phyloP scores from a whole-genome alignment of 2,329 filamentous ascomycete species.

The Claviceps capensis region DNA sequence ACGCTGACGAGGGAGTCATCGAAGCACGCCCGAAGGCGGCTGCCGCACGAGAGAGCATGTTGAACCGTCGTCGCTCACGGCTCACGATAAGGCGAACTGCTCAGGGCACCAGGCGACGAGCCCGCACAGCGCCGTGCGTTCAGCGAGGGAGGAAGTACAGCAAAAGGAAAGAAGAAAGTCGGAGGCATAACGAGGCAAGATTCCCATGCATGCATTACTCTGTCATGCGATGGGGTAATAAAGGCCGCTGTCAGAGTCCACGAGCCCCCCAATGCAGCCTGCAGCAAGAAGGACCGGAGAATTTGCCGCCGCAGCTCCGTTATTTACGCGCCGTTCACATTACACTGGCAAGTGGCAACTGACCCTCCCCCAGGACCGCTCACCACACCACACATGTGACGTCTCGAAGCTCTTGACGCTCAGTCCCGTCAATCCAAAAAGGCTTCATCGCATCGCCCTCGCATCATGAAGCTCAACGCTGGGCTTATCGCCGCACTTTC shows the following conservation, averaged over 20 bases:
- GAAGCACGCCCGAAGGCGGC: conserved; percentile 11
- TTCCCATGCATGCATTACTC: neutral
- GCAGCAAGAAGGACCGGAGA: conserved; percentile 1
- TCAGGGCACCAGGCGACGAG: neutral
- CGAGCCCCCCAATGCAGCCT: neutral
- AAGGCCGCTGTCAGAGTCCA: neutral
- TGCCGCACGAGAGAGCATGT: conserved; percentile 12
- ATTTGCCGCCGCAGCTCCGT: conserved; percentile 7
- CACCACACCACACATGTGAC: conserved; percentile 14
- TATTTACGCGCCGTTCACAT: neutral
- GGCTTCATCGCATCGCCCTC: conserved; percentile 17
- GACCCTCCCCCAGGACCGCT: too few species aligned
- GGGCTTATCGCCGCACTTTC: conserved; percentile 25
- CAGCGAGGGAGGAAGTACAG: neutral
- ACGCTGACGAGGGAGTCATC: conserved; percentile 9
- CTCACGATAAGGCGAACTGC: neutral
- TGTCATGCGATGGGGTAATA: neutral
- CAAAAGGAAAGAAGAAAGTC: neutral
- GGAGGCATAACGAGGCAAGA: neutral
- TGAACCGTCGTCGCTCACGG: conserved; percentile 2
- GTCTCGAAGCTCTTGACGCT: conserved; percentile 9
- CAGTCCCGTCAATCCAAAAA: conserved; percentile 12
- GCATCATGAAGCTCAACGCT: conserved; percentile 30
- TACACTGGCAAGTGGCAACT: neutral
- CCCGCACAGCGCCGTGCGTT: neutral